Evolutionary conservation across 1,284 basidiomycete species (phyloP).

Genomic region (Cutaneotrichosporon sp.): DNA sequence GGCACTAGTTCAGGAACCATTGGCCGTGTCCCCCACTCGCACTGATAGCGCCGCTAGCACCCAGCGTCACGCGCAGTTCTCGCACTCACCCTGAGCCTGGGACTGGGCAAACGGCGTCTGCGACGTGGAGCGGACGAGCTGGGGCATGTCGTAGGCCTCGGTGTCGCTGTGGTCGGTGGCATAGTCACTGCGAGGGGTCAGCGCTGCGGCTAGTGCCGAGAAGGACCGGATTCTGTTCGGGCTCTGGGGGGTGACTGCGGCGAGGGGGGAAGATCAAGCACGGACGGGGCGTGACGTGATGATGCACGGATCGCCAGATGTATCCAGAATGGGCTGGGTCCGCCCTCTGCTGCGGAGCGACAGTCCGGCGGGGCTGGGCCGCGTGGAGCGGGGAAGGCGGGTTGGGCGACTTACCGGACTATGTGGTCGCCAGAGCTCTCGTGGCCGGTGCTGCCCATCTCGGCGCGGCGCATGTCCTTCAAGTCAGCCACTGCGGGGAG

Average conservation of each 20-base stretch:
- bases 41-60: neutral
- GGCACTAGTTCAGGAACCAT: neutral
- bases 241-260: neutral
- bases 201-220: neutral
- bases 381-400: neutral
- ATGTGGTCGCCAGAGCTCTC: neutral
- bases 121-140: constrained; percentile 1
- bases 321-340: neutral
- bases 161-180: constrained; percentile 16
- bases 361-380: neutral
- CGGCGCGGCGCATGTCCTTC: constrained; percentile 3
- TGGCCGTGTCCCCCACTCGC: neutral
- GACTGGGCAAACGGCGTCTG: constrained; percentile 3
- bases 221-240: neutral
- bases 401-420: neutral
- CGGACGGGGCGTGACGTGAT: neutral
- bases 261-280: neutral
- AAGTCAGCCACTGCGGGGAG: neutral
- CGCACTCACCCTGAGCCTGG: neutral
- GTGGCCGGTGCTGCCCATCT: neutral
- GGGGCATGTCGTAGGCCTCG: constrained; percentile 25
- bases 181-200: constrained; percentile 4
- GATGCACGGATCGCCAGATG: neutral
- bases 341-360: neutral
- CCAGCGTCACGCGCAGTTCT: neutral